phyloP scores from a whole-genome alignment of 768 basidiomycete genomes.

The Boletus tomentosulus region DNA sequence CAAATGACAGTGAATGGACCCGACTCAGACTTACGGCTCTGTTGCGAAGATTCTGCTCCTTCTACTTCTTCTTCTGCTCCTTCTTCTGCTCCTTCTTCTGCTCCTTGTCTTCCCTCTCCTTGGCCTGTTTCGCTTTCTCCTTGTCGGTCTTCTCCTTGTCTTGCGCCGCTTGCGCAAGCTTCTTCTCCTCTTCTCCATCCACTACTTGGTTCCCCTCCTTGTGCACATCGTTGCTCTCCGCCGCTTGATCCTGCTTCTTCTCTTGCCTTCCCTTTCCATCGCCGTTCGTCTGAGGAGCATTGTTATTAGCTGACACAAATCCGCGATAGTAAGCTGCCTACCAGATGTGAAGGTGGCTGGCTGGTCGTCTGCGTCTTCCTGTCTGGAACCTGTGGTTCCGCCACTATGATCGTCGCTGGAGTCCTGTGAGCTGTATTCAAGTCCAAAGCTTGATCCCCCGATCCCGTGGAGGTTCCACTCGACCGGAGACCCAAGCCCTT shows the following conservation, averaged over 20 bases:
- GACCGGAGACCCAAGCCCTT: constrained; percentile 12
- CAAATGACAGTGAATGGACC: background rate
- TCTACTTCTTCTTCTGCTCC: background rate
- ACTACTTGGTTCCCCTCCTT: background rate
- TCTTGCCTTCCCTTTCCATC: background rate
- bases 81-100: background rate
- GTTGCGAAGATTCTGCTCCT: background rate
- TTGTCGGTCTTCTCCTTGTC: background rate
- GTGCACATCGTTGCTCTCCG: background rate
- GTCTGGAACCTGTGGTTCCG: constrained; percentile 11
- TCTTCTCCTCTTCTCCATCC: background rate
- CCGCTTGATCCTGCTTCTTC: background rate
- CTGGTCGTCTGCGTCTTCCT: background rate
- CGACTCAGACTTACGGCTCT: constrained; percentile 5
- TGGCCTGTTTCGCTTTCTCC: background rate
- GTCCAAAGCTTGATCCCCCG: constrained; percentile 15
- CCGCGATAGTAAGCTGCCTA: background rate
- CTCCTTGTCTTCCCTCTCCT: background rate
- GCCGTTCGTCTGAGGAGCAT: background rate
- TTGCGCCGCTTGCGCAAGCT: background rate
- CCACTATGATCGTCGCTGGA: constrained; percentile 1
- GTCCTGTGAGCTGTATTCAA: background rate
- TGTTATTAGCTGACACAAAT: constrained; percentile 3
- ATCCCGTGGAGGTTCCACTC: constrained; percentile 13
- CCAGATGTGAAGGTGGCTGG: background rate